phyloP scores from a whole-genome alignment of 2,329 filamentous ascomycete genomes.

The Cryphonectria nitschkei region DNA sequence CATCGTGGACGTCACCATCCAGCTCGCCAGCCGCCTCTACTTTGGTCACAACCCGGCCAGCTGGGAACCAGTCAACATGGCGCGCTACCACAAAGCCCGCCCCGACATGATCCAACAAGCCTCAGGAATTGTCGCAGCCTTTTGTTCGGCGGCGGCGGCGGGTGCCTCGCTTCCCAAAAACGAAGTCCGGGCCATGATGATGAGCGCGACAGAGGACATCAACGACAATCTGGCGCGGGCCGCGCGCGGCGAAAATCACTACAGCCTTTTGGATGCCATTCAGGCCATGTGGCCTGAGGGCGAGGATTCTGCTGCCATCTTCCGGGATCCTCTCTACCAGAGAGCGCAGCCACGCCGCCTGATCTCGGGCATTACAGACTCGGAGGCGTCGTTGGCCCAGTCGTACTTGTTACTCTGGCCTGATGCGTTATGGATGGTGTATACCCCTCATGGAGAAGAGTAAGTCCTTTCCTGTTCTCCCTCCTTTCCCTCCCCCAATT shows the following conservation, averaged over 20 bases:
- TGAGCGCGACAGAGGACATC: constrained; percentile 1
- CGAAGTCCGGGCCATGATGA: not conserved
- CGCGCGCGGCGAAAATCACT: constrained; percentile 1
- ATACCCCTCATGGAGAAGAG: not conserved
- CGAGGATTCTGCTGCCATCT: not conserved
- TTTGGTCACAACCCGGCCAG: constrained; percentile 32
- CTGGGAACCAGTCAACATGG: constrained; percentile 32
- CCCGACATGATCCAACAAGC: constrained; percentile 32
- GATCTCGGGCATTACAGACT: constrained; percentile 3
- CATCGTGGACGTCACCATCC: constrained; percentile 30
- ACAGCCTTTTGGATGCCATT: constrained; percentile 4
- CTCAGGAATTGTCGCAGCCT: constrained; percentile 25
- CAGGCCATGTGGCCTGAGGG: constrained; percentile 4
- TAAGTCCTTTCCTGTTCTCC: not conserved
- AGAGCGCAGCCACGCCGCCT: constrained; percentile 3
- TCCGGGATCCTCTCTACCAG: not conserved
- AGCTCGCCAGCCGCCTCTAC: constrained; percentile 32
- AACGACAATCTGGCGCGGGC: constrained; percentile 2
- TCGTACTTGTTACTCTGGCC: constrained; percentile 7
- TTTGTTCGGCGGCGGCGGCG: constrained; percentile 27
- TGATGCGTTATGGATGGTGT: constrained; percentile 5
- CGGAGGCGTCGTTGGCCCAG: not conserved
- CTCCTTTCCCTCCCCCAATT: not conserved
- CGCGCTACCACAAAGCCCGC: constrained; percentile 33
- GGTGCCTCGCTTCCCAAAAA: not conserved